phyloP scores from a whole-genome alignment of 805 yeast species.

The Cyberlindnera suaveolens region DNA sequence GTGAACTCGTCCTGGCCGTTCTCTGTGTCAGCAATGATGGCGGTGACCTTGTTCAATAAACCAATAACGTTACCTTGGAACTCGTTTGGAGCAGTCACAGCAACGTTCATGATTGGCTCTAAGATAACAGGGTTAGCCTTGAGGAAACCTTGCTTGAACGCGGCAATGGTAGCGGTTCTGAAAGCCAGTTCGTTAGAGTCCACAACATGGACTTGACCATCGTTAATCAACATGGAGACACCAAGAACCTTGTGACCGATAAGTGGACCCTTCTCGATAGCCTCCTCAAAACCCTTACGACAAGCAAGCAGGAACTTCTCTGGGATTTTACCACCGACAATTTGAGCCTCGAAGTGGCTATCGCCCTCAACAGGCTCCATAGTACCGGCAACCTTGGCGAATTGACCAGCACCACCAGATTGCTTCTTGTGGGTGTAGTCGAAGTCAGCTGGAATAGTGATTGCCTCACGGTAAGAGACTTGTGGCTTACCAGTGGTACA shows the following conservation, averaged over 20 bases:
- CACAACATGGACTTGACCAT: slow-evolving; percentile 96
- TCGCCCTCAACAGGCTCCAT: slow-evolving; percentile 58
- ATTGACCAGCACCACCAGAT: slow-evolving; percentile 99
- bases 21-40: slow-evolving; percentile 90
- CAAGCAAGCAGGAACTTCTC: slow-evolving; percentile 93
- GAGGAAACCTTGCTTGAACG: slow-evolving; percentile 87
- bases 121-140: slow-evolving; percentile 79
- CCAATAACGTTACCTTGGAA: slow-evolving; percentile 94
- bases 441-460: slow-evolving; percentile 63
- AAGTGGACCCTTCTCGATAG: slow-evolving; percentile 92
- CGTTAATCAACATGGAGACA: slow-evolving; percentile 87
- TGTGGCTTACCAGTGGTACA: slow-evolving; percentile 96
- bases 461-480: slow-evolving; percentile 95
- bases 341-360: slow-evolving; percentile 75
- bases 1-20: slow-evolving; percentile 93
- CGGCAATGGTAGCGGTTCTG: slow-evolving; percentile 86
- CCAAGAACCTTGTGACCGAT: slow-evolving; percentile 93
- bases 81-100: slow-evolving; percentile 91
- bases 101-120: slow-evolving; percentile 95
- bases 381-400: slow-evolving; percentile 90
- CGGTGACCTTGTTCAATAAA: slow-evolving; percentile 84
- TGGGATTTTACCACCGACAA: slow-evolving; percentile 95
- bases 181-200: slow-evolving; percentile 96
- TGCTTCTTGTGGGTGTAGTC: slow-evolving; percentile 97
- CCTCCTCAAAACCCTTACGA: slow-evolving; percentile 92